Conservation (phyloP, 495 filamentous ascomycete species). For the Aspergillus avenaceus region DNA sequence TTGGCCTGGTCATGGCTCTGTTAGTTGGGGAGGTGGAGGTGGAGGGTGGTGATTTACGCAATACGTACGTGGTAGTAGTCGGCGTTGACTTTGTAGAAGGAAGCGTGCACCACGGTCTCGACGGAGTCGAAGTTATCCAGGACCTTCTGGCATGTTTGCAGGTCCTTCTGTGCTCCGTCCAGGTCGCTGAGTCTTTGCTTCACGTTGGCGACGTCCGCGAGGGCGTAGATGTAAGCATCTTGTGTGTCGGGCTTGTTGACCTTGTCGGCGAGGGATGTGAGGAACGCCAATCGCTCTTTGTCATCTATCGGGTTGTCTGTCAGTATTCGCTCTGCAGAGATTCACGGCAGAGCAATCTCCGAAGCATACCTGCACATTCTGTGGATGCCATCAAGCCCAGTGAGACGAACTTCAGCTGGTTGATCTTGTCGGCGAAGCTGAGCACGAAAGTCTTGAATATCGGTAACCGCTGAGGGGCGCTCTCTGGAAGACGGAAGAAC, state of each 20-base stretch:
- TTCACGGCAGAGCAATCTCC: constrained; percentile 4
- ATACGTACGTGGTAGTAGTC: constrained; percentile 78
- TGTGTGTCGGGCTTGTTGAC: constrained; percentile 91
- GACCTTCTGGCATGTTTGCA: constrained; percentile 81
- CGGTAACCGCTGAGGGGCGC: constrained; percentile 75
- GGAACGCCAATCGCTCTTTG: constrained; percentile 81
- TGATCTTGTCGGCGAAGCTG: constrained; percentile 96
- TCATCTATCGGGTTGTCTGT: constrained; percentile 54
- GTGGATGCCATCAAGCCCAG: constrained; percentile 81
- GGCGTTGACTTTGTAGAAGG: constrained; percentile 94
- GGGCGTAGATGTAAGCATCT: constrained; percentile 94
- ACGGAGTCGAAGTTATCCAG: constrained; percentile 92
- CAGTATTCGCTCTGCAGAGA: not conserved
- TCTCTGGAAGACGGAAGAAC: constrained; percentile 81
- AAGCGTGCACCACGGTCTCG: constrained; percentile 91
- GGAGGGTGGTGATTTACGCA: too few relatives aligned
- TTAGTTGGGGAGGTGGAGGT: too few relatives aligned
- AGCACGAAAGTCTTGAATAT: constrained; percentile 94
- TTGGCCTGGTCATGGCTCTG: constrained; percentile 51
- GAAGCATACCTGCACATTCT: constrained; percentile 73
- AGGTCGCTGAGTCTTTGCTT: constrained; percentile 73
- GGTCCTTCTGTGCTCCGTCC: constrained; percentile 73
- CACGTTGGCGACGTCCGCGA: constrained; percentile 83
- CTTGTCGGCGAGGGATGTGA: constrained; percentile 76
- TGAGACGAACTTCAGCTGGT: constrained; percentile 92